A percentile compares a stretch with the other conserved stretches of the same genome.
Evolutionary conservation across 192 early-diverging fungal genomes (phyloP).

Genomic region (Coemansia sp.): DNA sequence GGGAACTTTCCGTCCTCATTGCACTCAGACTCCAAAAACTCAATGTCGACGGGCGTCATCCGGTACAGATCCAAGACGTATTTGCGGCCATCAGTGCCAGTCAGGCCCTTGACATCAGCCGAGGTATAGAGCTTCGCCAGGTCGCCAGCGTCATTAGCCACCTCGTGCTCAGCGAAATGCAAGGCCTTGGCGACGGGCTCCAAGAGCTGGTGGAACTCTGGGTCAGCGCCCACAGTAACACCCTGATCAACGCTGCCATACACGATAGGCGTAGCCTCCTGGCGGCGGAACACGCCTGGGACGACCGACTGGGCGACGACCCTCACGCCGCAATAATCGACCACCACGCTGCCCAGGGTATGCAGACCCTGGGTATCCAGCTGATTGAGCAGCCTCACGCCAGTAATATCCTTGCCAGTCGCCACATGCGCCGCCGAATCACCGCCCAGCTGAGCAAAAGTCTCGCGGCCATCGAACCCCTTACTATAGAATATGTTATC

Average conservation of each 20-base stretch:
- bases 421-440: conserved; percentile 90
- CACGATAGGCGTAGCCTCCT: conserved; percentile 77
- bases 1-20: conserved; percentile 56
- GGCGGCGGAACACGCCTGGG: conserved; percentile 80
- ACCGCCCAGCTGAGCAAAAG: conserved; percentile 81
- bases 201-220: conserved; percentile 73
- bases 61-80: conserved; percentile 95
- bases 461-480: conserved; percentile 85
- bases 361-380: conserved; percentile 78
- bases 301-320: conserved; percentile 94
- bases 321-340: conserved; percentile 91
- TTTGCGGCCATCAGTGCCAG: conserved; percentile 88
- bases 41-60: conserved; percentile 86
- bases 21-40: conserved; percentile 79
- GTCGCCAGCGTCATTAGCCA: conserved; percentile 64
- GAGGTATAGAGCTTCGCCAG: conserved; percentile 75
- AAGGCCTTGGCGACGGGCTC: conserved; percentile 76
- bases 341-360: conserved; percentile 87
- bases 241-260: conserved; percentile 93
- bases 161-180: conserved; percentile 74
- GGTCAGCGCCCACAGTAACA: conserved; percentile 67
- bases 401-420: conserved; percentile 93
- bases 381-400: conserved; percentile 75
- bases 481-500: conserved; percentile 97
- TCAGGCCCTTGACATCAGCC: conserved; percentile 89